Evolutionary conservation across 192 early-diverging fungal genomes (phyloP).

Genomic region (Backusella macrospora): DNA sequence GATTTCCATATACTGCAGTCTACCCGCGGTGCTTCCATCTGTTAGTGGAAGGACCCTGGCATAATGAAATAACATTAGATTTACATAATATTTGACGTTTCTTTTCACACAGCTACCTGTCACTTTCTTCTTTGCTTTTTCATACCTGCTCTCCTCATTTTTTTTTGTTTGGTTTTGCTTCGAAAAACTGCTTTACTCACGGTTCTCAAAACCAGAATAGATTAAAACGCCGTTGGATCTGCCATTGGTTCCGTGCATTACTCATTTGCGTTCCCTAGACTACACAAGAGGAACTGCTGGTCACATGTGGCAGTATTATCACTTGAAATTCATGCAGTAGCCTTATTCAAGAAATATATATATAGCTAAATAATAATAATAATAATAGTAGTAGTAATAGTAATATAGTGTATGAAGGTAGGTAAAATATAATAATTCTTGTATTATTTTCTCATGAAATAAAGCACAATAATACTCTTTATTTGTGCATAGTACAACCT

Average conservation of each 20-base stretch:
- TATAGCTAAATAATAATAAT: too few relatives aligned
- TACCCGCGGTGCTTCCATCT: slow-evolving; percentile 17
- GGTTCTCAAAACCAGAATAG: not conserved
- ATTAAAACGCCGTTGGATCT: not conserved
- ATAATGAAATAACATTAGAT: slow-evolving; percentile 8
- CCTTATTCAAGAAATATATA: not conserved
- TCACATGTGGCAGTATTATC: not conserved
- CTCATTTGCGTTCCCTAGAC: slow-evolving; percentile 7
- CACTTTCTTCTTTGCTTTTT: not conserved
- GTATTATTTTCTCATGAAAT: slow-evolving; percentile 16
- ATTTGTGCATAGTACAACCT: slow-evolving; percentile 2
- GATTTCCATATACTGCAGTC: slow-evolving; percentile 23
- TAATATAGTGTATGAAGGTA: not conserved
- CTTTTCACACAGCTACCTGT: not conserved
- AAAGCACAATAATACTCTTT: not conserved
- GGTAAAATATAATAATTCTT: not conserved
- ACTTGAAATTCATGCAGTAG: not conserved
- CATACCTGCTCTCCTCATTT: not conserved
- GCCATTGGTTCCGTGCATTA: slow-evolving; percentile 26
- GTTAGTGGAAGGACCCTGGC: slow-evolving; percentile 23
- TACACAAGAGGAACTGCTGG: not conserved
- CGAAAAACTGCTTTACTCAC: slow-evolving; percentile 4
- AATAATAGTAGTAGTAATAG: not conserved
- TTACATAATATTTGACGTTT: slow-evolving; percentile 11
- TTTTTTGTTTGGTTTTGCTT: not conserved